phyloP scores from a whole-genome alignment of 176 grass and related monocot species.

The Cymbopogon citratus region DNA sequence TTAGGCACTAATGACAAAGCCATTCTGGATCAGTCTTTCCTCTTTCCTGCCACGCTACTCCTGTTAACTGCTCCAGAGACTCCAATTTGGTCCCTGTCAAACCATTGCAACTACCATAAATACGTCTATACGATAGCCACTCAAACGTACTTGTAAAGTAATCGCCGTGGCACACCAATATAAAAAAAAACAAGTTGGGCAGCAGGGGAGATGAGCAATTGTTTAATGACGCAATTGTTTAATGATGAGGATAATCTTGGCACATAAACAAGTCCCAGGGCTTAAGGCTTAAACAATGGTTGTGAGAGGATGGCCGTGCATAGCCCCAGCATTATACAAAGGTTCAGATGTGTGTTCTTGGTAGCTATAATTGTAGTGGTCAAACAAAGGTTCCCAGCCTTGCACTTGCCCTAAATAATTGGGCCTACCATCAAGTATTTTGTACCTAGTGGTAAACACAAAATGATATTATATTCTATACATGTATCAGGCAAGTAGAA shows the following conservation, averaged over 20 bases:
- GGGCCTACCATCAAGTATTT: slow-evolving; percentile 28
- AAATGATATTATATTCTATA: slow-evolving; percentile 23
- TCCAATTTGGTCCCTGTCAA: slow-evolving; percentile 27
- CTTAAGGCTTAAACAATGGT: slow-evolving; percentile 16
- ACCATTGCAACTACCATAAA: slow-evolving; percentile 13
- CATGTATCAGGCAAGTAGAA: slow-evolving; percentile 32
- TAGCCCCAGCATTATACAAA: slow-evolving; percentile 23
- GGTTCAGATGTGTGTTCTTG: slow-evolving; percentile 20
- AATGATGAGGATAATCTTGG: slow-evolving; percentile 33
- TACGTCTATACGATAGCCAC: slow-evolving; percentile 36
- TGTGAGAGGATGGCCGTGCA: slow-evolving; percentile 25
- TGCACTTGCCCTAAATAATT: slow-evolving; percentile 40
- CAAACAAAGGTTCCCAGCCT: slow-evolving; percentile 46
- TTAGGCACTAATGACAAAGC: slow-evolving; percentile 24
- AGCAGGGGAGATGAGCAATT: not conserved
- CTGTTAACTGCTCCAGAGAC: slow-evolving; percentile 5
- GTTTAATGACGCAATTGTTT: slow-evolving; percentile 18
- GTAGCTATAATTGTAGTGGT: slow-evolving; percentile 41
- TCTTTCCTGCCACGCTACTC: slow-evolving; percentile 27
- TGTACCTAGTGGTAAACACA: slow-evolving; percentile 36
- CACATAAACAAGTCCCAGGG: slow-evolving; percentile 13
- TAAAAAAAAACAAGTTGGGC: slow-evolving; percentile 30
- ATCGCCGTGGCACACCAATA: slow-evolving; percentile 20
- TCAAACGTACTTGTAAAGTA: slow-evolving; percentile 39
- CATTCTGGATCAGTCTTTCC: slow-evolving; percentile 24